Base-by-base conservation (phyloP, 345 rosid genomes). In the Populus simonii region DNA sequence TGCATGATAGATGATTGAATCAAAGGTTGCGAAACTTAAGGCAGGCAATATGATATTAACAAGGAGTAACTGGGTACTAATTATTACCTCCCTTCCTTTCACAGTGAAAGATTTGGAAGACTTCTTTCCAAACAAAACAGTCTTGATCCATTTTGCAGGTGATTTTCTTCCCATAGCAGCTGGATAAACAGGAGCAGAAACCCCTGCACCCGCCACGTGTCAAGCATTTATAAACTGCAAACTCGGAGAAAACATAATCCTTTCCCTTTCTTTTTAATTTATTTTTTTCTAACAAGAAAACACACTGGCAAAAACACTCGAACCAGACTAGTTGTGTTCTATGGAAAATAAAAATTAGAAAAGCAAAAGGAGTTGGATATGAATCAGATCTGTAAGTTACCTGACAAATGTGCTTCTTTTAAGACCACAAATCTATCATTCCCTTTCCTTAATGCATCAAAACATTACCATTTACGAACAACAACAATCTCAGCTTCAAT, bases 141-240 rank as follows among this genome's bases (percentile, higher is more conserved):
- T 84, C 87, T 93, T 95, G 76, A 95, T 87, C 98, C 98, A 95
- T 83, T 86, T 95, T 18, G 87, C 84, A 2, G 93, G 93, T 57
- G 98, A 88, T 79, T 88, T 94, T 59, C 63, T 59, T 2, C 97
- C 97, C 98, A 93, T 93, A 17, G 62, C 77, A 17, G 62, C 77
- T 65, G 68, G 66, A 78, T 70, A 62, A 79, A 80, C 75, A 78
- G 73, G 27, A 59, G 78, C 73, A 80, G 72, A 68, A 82, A 83
- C 68, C 71, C 66, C 61, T 74, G 59, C 22, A 39, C 82, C 74
- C 22, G 38, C 82, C 74, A 66, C 41, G 17, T 45, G 16, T 45
- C 23, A 68, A 53, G 18, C 66, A 68, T 61, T 1, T 43, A 61
- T 6, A 35, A 55, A 74, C 1, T 20, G 1, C 41, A 59, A 6